phyloP scores from a whole-genome alignment of 2,329 filamentous ascomycete species.

The Polytolypa hystricis region DNA sequence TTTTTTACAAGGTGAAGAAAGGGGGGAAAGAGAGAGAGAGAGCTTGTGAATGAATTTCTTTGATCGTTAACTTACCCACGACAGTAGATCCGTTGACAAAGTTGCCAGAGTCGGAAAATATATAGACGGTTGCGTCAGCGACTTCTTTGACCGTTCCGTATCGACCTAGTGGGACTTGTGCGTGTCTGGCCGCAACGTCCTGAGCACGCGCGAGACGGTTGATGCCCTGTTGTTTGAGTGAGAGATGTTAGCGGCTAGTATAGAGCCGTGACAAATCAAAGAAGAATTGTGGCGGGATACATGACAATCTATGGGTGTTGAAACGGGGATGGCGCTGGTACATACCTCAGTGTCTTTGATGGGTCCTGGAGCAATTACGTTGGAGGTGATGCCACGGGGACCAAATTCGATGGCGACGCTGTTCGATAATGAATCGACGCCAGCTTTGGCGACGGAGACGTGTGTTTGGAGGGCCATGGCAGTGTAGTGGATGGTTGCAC shows the following conservation, averaged over 20 bases:
- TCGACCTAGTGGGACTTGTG: slow-evolving; percentile 59
- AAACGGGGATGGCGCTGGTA: not conserved
- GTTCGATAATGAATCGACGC: slow-evolving; percentile 72
- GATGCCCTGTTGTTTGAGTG: slow-evolving; percentile 44
- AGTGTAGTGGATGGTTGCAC: slow-evolving; percentile 82
- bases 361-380: slow-evolving; percentile 78
- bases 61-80: slow-evolving; percentile 42
- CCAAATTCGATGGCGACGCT: slow-evolving; percentile 82
- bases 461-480: slow-evolving; percentile 78
- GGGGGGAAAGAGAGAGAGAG: slow-evolving; percentile 7
- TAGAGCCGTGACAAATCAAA: not conserved
- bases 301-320: too few relatives aligned
- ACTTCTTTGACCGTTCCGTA: slow-evolving; percentile 77
- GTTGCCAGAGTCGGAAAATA: slow-evolving; percentile 76
- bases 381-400: slow-evolving; percentile 73
- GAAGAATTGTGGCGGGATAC: not conserved
- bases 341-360: slow-evolving; percentile 66
- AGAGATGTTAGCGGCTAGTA: not conserved
- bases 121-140: slow-evolving; percentile 78
- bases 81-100: slow-evolving; percentile 76
- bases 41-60: not conserved
- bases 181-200: slow-evolving; percentile 35
- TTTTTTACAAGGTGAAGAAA: not conserved
- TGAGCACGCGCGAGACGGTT: slow-evolving; percentile 48
- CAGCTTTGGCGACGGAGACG: slow-evolving; percentile 84